Evolutionary conservation across 1,139 yeast genomes (phyloP).

Genomic region (Pneumocystis sp.): DNA sequence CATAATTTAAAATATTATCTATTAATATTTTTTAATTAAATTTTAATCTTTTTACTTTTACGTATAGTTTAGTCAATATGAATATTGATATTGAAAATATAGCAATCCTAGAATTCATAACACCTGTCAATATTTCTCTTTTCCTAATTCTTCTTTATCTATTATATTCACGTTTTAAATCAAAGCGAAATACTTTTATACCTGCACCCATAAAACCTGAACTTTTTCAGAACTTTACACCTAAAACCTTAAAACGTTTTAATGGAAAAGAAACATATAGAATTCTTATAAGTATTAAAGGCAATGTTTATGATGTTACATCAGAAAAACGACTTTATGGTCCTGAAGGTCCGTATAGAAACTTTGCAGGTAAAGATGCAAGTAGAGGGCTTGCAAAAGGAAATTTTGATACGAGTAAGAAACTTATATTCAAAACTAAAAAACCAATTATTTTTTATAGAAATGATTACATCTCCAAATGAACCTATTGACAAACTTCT

Average conservation of each 20-base stretch:
- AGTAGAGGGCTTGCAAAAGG: conserved; percentile 84
- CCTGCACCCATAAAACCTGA: conserved; percentile 35
- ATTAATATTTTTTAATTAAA: no score
- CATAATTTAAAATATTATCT: no score
- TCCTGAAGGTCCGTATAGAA: conserved; percentile 34
- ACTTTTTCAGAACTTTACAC: conserved; percentile 69
- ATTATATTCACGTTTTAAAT: background rate
- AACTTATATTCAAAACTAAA: background rate
- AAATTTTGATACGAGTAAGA: conserved; percentile 49
- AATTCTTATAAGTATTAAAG: conserved; percentile 70
- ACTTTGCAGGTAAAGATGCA: conserved; percentile 95
- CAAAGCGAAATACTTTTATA: background rate
- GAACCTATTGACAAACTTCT: conserved; percentile 54
- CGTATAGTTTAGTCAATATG: background rate
- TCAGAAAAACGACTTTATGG: conserved; percentile 80
- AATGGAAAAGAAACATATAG: conserved; percentile 66
- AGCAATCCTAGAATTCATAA: background rate
- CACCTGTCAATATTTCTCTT: background rate
- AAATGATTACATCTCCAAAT: conserved; percentile 26
- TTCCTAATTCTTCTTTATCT: background rate
- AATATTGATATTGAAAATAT: background rate
- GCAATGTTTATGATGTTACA: conserved; percentile 74
- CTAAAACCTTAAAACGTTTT: conserved; percentile 51
- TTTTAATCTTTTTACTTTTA: background rate
- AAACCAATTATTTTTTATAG: conserved; percentile 9